Conservation (phyloP, 768 basidiomycete genomes). For the Lactarius quietus region DNA sequence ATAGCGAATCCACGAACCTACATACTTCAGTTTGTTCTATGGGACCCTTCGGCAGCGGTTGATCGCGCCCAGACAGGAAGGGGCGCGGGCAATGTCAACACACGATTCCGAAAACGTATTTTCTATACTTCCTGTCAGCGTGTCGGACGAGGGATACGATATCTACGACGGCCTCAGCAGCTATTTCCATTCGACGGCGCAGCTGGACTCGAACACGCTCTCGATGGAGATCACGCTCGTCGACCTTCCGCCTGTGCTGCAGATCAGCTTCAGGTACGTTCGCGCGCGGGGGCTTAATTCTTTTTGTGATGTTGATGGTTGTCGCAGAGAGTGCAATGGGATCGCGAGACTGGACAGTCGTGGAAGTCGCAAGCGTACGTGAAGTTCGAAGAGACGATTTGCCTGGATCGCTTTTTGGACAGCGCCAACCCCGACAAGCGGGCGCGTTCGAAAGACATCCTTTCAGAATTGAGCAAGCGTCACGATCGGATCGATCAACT, state of each 20-base stretch:
- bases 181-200: constrained; percentile 87
- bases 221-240: constrained; percentile 85
- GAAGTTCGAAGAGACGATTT: constrained; percentile 81
- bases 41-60: constrained; percentile 75
- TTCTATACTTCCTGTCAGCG: constrained; percentile 91
- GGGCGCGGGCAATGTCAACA: constrained; percentile 49
- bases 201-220: constrained; percentile 83
- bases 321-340: constrained; percentile 87
- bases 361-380: constrained; percentile 97
- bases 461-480: constrained; percentile 56
- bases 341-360: constrained; percentile 84
- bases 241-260: constrained; percentile 84
- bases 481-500: constrained; percentile 68
- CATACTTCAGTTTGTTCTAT: constrained; percentile 64
- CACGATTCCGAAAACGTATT: constrained; percentile 91
- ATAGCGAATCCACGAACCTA: too few species aligned
- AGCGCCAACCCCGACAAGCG: constrained; percentile 69
- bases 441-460: constrained; percentile 63
- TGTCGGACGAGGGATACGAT: constrained; percentile 83
- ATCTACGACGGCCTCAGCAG: constrained; percentile 90
- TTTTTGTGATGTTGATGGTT: neutral
- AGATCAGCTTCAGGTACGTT: constrained; percentile 91
- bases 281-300: neutral
- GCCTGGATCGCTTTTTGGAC: constrained; percentile 90
- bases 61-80: constrained; percentile 37